Percentiles rank a stretch among this genome's conserved stretches.
Evolutionary conservation across 164 flowering plant genomes (phyloP).

Genomic region (Dillenia suffruticosa): DNA sequence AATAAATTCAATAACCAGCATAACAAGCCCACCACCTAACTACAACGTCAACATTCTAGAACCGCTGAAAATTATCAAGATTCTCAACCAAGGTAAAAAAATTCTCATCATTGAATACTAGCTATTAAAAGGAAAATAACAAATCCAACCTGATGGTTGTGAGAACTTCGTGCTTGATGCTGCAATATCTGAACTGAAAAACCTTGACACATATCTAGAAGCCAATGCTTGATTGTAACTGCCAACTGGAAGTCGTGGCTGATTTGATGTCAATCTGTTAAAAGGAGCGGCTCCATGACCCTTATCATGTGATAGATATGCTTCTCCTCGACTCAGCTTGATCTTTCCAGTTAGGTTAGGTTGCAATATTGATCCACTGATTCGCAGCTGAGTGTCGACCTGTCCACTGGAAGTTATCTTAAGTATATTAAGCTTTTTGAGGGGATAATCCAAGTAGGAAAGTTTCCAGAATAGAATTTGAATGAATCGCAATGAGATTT

Average conservation of each 20-base stretch:
- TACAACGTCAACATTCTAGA: too few species aligned
- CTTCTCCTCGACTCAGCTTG: slow-evolving; percentile 95
- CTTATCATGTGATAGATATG: slow-evolving; percentile 96
- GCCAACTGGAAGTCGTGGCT: slow-evolving; percentile 41
- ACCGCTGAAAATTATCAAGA: too few species aligned
- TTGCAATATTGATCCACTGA: slow-evolving; percentile 91
- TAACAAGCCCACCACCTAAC: too few species aligned
- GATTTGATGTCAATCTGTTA: slow-evolving; percentile 53
- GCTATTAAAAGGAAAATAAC: neutral
- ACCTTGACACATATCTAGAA: slow-evolving; percentile 71
- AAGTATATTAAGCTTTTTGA: slow-evolving; percentile 1
- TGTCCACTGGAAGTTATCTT: slow-evolving; percentile 65
- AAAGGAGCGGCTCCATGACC: slow-evolving; percentile 69
- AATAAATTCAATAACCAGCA: too few species aligned
- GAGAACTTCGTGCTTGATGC: slow-evolving; percentile 41
- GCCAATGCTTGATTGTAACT: slow-evolving; percentile 55
- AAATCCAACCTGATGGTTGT: slow-evolving; percentile 55
- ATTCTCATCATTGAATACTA: too few species aligned
- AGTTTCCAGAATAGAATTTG: too few species aligned
- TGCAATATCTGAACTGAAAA: slow-evolving; percentile 68
- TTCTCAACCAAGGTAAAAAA: too few species aligned
- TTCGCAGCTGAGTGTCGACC: slow-evolving; percentile 88
- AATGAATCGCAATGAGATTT: too few species aligned
- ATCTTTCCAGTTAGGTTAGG: slow-evolving; percentile 94
- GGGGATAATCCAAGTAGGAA: too few species aligned